Conservation (phyloP, 139 green algal species). For the Coccomyxa sp. region DNA sequence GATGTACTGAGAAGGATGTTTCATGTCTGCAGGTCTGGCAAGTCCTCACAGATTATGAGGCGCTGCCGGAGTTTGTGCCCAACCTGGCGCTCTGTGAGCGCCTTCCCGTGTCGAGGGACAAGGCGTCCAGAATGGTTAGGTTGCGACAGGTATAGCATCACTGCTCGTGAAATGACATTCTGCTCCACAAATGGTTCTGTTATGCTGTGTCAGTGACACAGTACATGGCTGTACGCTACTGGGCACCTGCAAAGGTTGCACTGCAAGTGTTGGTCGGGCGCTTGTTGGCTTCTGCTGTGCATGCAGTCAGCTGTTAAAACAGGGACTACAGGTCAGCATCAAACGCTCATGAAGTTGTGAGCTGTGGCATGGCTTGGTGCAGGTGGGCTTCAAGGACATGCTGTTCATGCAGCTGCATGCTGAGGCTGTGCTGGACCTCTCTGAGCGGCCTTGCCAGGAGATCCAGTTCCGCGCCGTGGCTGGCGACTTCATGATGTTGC, state of each 20-base stretch:
- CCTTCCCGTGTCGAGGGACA: constrained; percentile 21
- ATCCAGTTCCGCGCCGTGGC: constrained; percentile 53
- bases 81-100: constrained; percentile 45
- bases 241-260: too few species aligned
- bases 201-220: too few species aligned
- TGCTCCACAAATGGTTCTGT: constrained; percentile 25
- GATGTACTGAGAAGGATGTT: background rate
- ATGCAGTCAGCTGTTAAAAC: background rate
- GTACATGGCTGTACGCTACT: too few species aligned
- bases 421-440: constrained; percentile 50
- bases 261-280: too few species aligned
- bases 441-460: constrained; percentile 41
- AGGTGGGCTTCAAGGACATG: constrained; percentile 58
- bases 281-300: constrained; percentile 9
- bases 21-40: constrained; percentile 35
- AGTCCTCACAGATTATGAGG: constrained; percentile 54
- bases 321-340: background rate
- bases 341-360: too few species aligned
- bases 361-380: too few species aligned
- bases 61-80: constrained; percentile 49
- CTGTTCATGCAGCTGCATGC: constrained; percentile 55
- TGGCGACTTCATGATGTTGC: constrained; percentile 49
- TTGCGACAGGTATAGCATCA: constrained; percentile 39
- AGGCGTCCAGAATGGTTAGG: constrained; percentile 24
- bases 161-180: background rate